Base-by-base conservation (phyloP, 2,329 filamentous ascomycete genomes). In the Colletotrichum tropicale region DNA sequence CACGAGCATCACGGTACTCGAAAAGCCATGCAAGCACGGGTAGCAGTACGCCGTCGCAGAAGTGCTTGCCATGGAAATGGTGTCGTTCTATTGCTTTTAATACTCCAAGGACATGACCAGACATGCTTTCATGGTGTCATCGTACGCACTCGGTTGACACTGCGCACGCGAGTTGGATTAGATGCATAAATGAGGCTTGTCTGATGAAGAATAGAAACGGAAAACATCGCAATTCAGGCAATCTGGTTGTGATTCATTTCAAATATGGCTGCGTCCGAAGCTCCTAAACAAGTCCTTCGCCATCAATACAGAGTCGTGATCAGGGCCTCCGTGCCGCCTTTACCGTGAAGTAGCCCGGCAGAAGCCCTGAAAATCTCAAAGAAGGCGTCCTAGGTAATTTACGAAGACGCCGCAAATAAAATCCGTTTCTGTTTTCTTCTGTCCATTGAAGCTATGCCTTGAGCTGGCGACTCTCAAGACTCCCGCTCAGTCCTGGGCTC, bases 301-400 rank as follows among this genome's bases (percentile, higher is more conserved):
- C 38, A 48, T 48, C 18, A 12, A 48, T 32, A 2, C 34, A 8
- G 15, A 16, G 2, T 8, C 15, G 6, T 36, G 3, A 8, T 4
- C 34, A 8, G 7, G 34, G 1, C 15, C 34, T 38, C 15, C 34
- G 4, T 2, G 7, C 15, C 15, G 4, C 16, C 16, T 38, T 38
- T 18, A 38, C 8, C 16, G 16, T 6, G 16, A 0, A 43, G 36
- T 0, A 43, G 1, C 0, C 16, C 16, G 36, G 0, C 8, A n/a
- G 38, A 48, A 48, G 38, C 18, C 18, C 10, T 48, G 0, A 0
- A 0, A 48, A n/a, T 6, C 2, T n/a, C 0, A n/a, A 12, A 48
- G 38, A 12, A 7, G 18, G 38, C 18, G 38, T 2, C 9, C 3
- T 0, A 4, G 18, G 9, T 0, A n/a, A 0, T 48, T 48, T 4